Percentiles rank a stretch among this genome's conserved stretches.
phyloP scores from a whole-genome alignment of 129 eudicot genomes.

The Tagetes patula region DNA sequence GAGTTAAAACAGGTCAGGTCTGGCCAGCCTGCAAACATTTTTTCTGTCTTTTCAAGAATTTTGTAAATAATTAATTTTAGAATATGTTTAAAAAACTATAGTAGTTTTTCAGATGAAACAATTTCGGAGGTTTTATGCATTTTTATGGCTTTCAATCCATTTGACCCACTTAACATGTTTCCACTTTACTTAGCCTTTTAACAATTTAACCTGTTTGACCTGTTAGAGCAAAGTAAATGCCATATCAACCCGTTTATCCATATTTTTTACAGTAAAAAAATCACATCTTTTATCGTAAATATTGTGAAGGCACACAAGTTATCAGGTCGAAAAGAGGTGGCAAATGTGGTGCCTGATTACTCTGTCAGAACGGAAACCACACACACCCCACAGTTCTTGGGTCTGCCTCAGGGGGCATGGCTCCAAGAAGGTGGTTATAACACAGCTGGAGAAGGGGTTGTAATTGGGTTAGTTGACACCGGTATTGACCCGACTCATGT shows the following conservation, averaged over 20 bases:
- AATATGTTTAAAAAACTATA: no score
- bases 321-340: constrained; percentile 69
- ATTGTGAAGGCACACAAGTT: constrained; percentile 70
- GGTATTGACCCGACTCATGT: constrained; percentile 93
- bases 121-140: no score
- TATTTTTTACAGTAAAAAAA: not conserved
- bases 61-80: no score
- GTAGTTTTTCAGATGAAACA: no score
- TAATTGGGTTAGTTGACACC: constrained; percentile 91
- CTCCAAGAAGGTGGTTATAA: constrained; percentile 77
- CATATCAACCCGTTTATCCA: not conserved
- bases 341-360: constrained; percentile 77
- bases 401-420: constrained; percentile 98
- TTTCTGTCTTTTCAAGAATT: no score
- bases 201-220: not conserved
- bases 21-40: no score
- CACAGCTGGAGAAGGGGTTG: constrained; percentile 91
- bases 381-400: constrained; percentile 91
- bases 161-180: no score
- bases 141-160: no score
- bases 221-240: no score
- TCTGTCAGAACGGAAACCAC: constrained; percentile 90
- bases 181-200: not conserved
- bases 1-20: no score
- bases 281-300: constrained; percentile 5